Base-by-base conservation (phyloP, 2,329 filamentous ascomycete species). In the Zymoseptoria crescenta region DNA sequence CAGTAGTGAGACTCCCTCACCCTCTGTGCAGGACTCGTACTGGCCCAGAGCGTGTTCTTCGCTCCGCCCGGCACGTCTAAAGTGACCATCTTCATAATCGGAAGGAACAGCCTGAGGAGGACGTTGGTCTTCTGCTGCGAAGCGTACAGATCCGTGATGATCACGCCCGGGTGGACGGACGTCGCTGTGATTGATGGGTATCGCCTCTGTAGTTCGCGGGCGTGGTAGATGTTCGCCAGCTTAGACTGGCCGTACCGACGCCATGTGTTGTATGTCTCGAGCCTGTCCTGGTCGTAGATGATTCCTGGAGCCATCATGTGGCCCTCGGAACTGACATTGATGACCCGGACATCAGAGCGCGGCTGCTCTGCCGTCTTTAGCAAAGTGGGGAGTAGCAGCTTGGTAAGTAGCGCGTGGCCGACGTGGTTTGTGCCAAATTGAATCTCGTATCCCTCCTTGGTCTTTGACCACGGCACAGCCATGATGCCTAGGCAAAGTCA, bases 161-260 rank as follows among this genome's bases (percentile, higher is more conserved):
- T 84, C 20, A 88, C 78, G 0, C 86, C 85, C 0, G 86, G 85
- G 57, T 88, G 85, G 0, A 81, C 78, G 0, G 81, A 80, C 62
- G 87, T 87, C 66, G 81, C 80, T 13, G 87, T 72, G 49, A 88
- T 78, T 4, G 82, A 83, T 0, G 83, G 81, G 49, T 84, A 72
- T 56, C 86, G 80, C 10, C 77, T 75, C 10, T 78, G 73, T 19
- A 88, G 79, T 59, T 84, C 87, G 8, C 80, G 79, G 0, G 82
- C 74, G 67, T 86, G 85, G 7, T 88, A 70, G 21, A 88, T 80
- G 1, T 69, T 72, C 0, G 84, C 83, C 4, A 88, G 77, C 70
- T 88, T 88, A 35, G 80, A 78, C 16, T 85, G 78, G 0, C 82
- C 85, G 64, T 88, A 88, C 62, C 83, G 81, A 0, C 56, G 61